phyloP scores from a whole-genome alignment of 2,329 filamentous ascomycete genomes.

The Colletotrichum nymphaeae region DNA sequence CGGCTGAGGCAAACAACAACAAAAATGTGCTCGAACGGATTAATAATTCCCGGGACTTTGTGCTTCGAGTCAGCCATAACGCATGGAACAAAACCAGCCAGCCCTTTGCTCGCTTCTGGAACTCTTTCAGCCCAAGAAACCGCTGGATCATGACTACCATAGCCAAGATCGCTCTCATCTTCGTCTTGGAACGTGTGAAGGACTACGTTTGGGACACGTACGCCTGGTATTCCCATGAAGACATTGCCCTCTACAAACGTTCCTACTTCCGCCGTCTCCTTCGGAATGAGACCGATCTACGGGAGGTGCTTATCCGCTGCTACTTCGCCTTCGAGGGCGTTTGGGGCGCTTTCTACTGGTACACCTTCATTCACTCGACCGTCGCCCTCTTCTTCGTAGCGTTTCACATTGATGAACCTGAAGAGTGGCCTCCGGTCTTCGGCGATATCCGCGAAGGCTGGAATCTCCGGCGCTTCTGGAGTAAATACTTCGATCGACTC shows the following conservation, averaged over 20 bases:
- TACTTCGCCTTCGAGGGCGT: slow-evolving; percentile 18
- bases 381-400: slow-evolving; percentile 23
- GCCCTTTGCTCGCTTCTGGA: background rate
- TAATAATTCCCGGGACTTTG: background rate
- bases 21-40: background rate
- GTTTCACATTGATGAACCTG: slow-evolving; percentile 28
- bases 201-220: background rate
- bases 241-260: background rate
- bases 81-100: background rate
- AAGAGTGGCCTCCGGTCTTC: slow-evolving; percentile 38
- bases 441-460: slow-evolving; percentile 36
- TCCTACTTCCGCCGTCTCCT: slow-evolving; percentile 23
- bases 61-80: background rate
- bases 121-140: background rate
- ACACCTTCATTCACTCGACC: slow-evolving; percentile 11
- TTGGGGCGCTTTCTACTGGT: slow-evolving; percentile 32
- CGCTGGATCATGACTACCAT: background rate
- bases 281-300: background rate
- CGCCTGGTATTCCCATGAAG: background rate
- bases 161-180: background rate
- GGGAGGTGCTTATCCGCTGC: slow-evolving; percentile 13
- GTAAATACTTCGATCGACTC: slow-evolving; percentile 37
- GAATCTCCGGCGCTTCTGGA: slow-evolving; percentile 36
- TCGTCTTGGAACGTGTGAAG: background rate
- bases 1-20: background rate